These are phyloP conservation scores for Discostella pseudostelligera DNA, from an alignment of 108 stramenopile species.

Conservation along the genomic window DNA sequence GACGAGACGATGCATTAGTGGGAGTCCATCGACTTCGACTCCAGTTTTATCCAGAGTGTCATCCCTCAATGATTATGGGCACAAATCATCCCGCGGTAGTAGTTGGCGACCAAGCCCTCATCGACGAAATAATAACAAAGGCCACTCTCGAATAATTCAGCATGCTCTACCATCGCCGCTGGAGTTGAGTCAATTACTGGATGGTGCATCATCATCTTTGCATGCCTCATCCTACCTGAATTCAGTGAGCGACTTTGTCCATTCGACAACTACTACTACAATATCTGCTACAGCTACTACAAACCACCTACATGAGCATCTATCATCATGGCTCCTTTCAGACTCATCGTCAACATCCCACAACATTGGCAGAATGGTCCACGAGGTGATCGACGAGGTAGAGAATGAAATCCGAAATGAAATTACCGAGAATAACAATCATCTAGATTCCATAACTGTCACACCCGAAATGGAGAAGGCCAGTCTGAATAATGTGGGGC, in stretches of 20 bases:
- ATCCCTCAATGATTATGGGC: too few species aligned
- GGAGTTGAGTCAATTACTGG: too few species aligned
- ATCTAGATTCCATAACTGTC: conserved; percentile 3
- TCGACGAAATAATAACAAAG: too few species aligned
- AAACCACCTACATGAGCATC: neutral
- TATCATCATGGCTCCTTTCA: conserved; percentile 20
- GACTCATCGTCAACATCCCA: conserved; percentile 14
- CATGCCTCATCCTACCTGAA: conserved; percentile 8
- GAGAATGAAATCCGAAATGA: conserved; percentile 25
- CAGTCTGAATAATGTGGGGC: conserved; percentile 47
- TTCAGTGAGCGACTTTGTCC: conserved; percentile 14
- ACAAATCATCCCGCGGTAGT: too few species aligned
- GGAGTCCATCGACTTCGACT: too few species aligned
- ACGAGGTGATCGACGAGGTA: conserved; percentile 21
- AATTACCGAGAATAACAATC: neutral
- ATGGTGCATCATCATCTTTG: too few species aligned
- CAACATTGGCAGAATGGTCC: conserved; percentile 10
- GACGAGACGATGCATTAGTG: too few species aligned
- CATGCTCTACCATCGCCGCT: too few species aligned
- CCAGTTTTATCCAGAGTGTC: too few species aligned
- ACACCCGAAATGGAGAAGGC: conserved; percentile 45
- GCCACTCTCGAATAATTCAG: too few species aligned
- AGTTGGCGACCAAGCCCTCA: too few species aligned
- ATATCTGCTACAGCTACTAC: neutral
- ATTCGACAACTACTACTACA: conserved; percentile 5